A percentile compares a stretch with the other conserved stretches of the same genome.
phyloP scores from a whole-genome alignment of 2,329 filamentous ascomycete species.

The Stachybotrys chartarum region DNA sequence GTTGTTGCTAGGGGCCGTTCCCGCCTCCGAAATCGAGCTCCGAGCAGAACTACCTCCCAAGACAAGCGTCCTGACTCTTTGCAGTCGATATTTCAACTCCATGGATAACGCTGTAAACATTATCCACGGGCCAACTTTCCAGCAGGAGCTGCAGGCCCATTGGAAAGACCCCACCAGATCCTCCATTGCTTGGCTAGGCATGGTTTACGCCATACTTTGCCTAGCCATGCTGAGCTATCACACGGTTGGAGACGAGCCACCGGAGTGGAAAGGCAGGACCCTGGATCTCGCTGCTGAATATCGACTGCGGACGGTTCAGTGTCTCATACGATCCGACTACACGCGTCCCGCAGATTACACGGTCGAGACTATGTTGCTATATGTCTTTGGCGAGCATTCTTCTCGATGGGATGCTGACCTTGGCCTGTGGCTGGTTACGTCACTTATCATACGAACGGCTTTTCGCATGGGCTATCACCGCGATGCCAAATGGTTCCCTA shows the following conservation, averaged over 20 bases:
- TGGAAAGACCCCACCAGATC: conserved; percentile 70
- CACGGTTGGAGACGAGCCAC: conserved; percentile 71
- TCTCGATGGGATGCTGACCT: conserved; percentile 67
- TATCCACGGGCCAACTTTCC: conserved; percentile 78
- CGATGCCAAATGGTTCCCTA: conserved; percentile 67
- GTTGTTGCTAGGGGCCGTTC: conserved; percentile 69
- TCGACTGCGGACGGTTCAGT: conserved; percentile 68
- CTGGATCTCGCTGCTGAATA: conserved; percentile 57
- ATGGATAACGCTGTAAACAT: conserved; percentile 64
- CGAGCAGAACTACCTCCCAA: conserved; percentile 74
- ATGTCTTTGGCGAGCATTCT: conserved; percentile 69
- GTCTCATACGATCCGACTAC: conserved; percentile 68
- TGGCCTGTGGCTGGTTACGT: conserved; percentile 53
- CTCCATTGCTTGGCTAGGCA: conserved; percentile 69
- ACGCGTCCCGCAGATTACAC: conserved; percentile 68
- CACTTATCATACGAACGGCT: conserved; percentile 48
- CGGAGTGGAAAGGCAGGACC: conserved; percentile 65
- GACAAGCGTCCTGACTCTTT: conserved; percentile 74
- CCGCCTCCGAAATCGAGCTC: conserved; percentile 68
- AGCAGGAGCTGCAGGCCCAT: conserved; percentile 57
- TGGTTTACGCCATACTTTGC: conserved; percentile 70
- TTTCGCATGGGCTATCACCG: conserved; percentile 72
- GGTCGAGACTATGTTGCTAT: conserved; percentile 70
- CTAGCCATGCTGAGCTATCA: conserved; percentile 74
- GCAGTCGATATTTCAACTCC: conserved; percentile 87